Percentiles rank a stretch among this genome's conserved stretches.
These are phyloP conservation scores for Fusarium subtropicale DNA, from an alignment of 2,329 filamentous ascomycete species.

Conservation along the genomic window DNA sequence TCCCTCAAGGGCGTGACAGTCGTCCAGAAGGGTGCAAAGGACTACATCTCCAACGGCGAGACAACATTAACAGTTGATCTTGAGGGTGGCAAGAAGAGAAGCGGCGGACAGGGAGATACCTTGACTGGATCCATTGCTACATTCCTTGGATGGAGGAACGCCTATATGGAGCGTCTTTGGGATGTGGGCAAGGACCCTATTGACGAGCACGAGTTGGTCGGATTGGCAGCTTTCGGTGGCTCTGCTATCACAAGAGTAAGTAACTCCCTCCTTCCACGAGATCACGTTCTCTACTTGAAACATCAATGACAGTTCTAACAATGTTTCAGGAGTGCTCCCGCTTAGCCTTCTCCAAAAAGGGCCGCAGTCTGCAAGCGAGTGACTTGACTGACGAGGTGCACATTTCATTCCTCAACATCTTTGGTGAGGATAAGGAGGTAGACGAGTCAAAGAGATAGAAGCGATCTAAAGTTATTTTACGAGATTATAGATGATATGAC, in stretches of 20 bases:
- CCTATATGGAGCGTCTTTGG: slow-evolving; percentile 88
- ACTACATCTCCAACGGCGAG: slow-evolving; percentile 85
- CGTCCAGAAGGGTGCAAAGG: slow-evolving; percentile 86
- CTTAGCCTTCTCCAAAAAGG: slow-evolving; percentile 85
- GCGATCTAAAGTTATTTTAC: not conserved
- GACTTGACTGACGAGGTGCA: slow-evolving; percentile 94
- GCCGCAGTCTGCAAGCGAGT: slow-evolving; percentile 89
- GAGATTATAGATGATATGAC: not conserved
- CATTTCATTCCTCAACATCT: slow-evolving; percentile 79
- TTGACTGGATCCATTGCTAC: slow-evolving; percentile 91
- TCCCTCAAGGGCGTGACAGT: slow-evolving; percentile 90
- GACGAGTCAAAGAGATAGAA: slow-evolving; percentile 52
- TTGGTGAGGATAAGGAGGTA: slow-evolving; percentile 70
- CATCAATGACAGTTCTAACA: slow-evolving; percentile 27
- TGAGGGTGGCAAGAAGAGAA: slow-evolving; percentile 86
- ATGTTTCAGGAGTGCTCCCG: slow-evolving; percentile 77
- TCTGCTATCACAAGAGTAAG: slow-evolving; percentile 84
- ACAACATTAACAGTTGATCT: slow-evolving; percentile 81
- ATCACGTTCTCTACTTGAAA: not conserved
- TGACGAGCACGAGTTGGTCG: slow-evolving; percentile 70
- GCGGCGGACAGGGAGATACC: slow-evolving; percentile 95
- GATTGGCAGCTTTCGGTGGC: slow-evolving; percentile 86
- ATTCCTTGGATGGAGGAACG: slow-evolving; percentile 86
- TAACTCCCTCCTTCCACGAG: slow-evolving; percentile 22
- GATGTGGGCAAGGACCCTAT: slow-evolving; percentile 62